A percentile compares a stretch with the other conserved stretches of the same genome.
These are phyloP conservation scores for Ceratocystis eucalypticola DNA, from an alignment of 2,329 filamentous ascomycete genomes.

Conservation along the genomic window DNA sequence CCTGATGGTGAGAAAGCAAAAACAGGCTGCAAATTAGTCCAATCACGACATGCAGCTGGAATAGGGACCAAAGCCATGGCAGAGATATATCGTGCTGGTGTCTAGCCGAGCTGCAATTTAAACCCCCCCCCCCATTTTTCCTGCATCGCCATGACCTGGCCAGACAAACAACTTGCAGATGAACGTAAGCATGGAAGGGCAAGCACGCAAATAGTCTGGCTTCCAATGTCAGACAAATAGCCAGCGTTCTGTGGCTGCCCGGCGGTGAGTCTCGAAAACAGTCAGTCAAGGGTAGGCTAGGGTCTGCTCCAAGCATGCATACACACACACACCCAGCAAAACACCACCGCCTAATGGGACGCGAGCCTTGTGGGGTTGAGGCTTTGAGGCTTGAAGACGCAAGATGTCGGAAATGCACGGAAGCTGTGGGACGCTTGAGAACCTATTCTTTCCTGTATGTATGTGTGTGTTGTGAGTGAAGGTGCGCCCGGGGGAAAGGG, in stretches of 20 bases:
- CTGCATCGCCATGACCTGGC: background rate
- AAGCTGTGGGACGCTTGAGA: background rate
- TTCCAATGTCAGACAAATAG: background rate
- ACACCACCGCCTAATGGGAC: background rate
- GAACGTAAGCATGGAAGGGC: conserved; percentile 3
- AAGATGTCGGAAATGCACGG: background rate
- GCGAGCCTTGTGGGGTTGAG: too few relatives aligned
- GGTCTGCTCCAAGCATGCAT: background rate
- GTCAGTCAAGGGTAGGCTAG: background rate
- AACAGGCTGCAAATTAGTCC: background rate
- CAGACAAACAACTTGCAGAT: background rate
- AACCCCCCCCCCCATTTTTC: too few relatives aligned
- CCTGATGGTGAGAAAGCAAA: background rate
- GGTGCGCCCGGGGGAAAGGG: background rate
- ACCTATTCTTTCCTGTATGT: background rate
- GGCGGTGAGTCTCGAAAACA: conserved; percentile 8
- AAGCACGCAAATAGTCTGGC: background rate
- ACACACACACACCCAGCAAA: background rate
- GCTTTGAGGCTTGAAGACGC: background rate
- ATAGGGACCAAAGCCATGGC: background rate
- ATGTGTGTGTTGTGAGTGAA: background rate
- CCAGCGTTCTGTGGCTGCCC: conserved; percentile 4
- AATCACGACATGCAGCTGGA: too few relatives aligned
- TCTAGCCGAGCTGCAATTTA: background rate
- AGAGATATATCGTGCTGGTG: background rate